Percentiles rank a stretch among this genome's conserved stretches.
These are phyloP conservation scores for Diplotaxis tenuifolia DNA, from an alignment of 345 rosid genomes.

Conservation along the genomic window DNA sequence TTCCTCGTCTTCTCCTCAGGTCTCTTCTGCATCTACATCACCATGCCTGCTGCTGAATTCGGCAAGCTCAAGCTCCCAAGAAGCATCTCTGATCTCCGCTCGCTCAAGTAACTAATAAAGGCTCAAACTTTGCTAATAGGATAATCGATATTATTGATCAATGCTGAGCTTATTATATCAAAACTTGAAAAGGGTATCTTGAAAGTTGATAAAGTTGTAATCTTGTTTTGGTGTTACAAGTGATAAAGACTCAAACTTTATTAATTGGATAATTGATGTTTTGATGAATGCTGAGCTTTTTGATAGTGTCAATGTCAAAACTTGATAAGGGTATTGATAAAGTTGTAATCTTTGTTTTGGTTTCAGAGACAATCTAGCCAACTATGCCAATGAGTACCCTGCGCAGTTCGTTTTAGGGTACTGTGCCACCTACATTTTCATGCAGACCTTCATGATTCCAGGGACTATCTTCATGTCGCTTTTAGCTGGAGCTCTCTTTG, in stretches of 20 bases:
- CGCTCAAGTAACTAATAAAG: too few species aligned
- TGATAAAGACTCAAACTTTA: not conserved
- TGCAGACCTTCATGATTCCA: too few species aligned
- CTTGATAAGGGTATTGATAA: not conserved
- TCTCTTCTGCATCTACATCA: constrained; percentile 60
- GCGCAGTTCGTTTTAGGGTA: constrained; percentile 84
- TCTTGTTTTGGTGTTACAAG: not conserved
- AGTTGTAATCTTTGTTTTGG: not conserved
- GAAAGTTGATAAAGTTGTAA: not conserved
- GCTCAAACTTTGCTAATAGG: not conserved
- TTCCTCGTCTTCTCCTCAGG: constrained; percentile 66
- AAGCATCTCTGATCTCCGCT: too few species aligned
- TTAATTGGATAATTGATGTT: not conserved
- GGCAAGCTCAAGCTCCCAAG: too few species aligned
- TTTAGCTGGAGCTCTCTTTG: too few species aligned
- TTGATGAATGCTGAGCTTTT: not conserved
- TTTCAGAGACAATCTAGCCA: constrained; percentile 79
- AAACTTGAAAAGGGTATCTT: not conserved
- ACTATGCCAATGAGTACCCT: constrained; percentile 73
- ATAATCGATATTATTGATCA: not conserved
- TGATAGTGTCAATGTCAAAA: not conserved
- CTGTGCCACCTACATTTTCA: too few species aligned
- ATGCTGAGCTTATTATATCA: not conserved
- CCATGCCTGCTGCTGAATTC: too few species aligned
- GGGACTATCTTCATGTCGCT: too few species aligned